These are phyloP conservation scores for Brachypodium distachyon DNA, from an alignment of 202 grass and related monocot genomes.

Conservation along the genomic window DNA sequence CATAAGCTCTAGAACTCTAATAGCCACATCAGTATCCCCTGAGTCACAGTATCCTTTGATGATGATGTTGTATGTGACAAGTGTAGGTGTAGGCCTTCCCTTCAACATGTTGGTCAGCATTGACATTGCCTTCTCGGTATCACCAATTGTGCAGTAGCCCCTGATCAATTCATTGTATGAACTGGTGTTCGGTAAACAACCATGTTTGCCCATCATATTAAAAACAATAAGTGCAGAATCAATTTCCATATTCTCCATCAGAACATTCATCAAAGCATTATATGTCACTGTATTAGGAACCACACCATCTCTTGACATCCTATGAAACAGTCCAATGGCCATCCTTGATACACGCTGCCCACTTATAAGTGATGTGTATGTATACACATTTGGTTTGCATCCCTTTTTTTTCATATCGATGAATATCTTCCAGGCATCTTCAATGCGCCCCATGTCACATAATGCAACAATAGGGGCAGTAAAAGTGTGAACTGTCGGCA, in stretches of 20 bases:
- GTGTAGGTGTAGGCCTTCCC: constrained; percentile 27
- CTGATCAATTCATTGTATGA: constrained; percentile 57
- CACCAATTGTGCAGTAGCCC: constrained; percentile 41
- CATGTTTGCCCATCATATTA: constrained; percentile 32
- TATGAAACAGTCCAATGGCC: constrained; percentile 53
- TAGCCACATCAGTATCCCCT: constrained; percentile 31
- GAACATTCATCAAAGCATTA: constrained; percentile 40
- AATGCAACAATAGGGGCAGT: constrained; percentile 32
- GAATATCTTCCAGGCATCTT: constrained; percentile 48
- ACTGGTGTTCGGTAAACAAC: constrained; percentile 28
- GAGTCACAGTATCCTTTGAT: constrained; percentile 42
- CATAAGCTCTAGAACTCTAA: constrained; percentile 54
- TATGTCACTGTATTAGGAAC: constrained; percentile 32
- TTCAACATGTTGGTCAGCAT: constrained; percentile 30
- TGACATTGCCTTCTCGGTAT: constrained; percentile 38
- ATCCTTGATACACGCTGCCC: constrained; percentile 36
- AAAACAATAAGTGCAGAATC: constrained; percentile 28
- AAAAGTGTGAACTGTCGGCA: constrained; percentile 24
- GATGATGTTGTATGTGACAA: constrained; percentile 54
- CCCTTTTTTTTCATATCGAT: constrained; percentile 32
- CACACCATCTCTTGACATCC: constrained; percentile 44
- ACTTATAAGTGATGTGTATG: constrained; percentile 42
- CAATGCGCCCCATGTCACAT: constrained; percentile 18
- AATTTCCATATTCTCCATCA: constrained; percentile 29
- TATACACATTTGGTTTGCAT: constrained; percentile 40